These are phyloP conservation scores for Curvularia eragrostidis DNA, from an alignment of 2,329 filamentous ascomycete species.

Conservation along the genomic window DNA sequence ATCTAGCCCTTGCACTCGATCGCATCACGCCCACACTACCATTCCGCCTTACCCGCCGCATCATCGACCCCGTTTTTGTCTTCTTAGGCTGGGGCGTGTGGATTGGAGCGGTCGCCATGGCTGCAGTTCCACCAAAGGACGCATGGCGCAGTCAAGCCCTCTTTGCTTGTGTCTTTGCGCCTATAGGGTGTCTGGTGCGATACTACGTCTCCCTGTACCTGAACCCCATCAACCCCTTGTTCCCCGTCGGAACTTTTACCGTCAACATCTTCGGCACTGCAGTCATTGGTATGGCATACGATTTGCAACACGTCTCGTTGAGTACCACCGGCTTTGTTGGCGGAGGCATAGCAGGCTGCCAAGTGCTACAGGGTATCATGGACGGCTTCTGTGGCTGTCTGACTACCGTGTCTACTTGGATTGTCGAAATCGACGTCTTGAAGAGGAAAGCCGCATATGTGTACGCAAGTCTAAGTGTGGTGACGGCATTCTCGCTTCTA, in stretches of 20 bases:
- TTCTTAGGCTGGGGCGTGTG: conserved; percentile 76
- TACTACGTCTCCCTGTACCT: conserved; percentile 75
- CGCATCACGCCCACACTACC: conserved; percentile 66
- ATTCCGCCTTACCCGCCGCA: conserved; percentile 61
- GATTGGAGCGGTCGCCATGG: conserved; percentile 76
- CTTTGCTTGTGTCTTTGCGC: conserved; percentile 83
- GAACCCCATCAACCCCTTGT: conserved; percentile 70
- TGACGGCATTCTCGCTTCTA: conserved; percentile 64
- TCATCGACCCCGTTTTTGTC: conserved; percentile 69
- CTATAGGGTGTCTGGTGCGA: conserved; percentile 75
- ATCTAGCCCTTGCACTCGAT: conserved; percentile 71
- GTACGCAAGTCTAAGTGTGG: conserved; percentile 70
- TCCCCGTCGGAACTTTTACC: conserved; percentile 85
- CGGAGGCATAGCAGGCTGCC: conserved; percentile 52
- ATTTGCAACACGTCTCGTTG: conserved; percentile 72
- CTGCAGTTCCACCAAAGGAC: conserved; percentile 71
- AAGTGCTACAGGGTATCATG: conserved; percentile 56
- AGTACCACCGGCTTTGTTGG: conserved; percentile 53
- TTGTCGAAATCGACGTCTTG: conserved; percentile 53
- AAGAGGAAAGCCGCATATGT: conserved; percentile 66
- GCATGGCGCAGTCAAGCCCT: conserved; percentile 77
- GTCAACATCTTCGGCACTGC: conserved; percentile 81
- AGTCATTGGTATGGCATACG: conserved; percentile 77
- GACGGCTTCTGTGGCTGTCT: conserved; percentile 58
- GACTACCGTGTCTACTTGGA: conserved; percentile 59